A percentile compares a stretch with the other conserved stretches of the same genome.
phyloP scores from a whole-genome alignment of 306 rosid species.

The Lathyrus aphaca region DNA sequence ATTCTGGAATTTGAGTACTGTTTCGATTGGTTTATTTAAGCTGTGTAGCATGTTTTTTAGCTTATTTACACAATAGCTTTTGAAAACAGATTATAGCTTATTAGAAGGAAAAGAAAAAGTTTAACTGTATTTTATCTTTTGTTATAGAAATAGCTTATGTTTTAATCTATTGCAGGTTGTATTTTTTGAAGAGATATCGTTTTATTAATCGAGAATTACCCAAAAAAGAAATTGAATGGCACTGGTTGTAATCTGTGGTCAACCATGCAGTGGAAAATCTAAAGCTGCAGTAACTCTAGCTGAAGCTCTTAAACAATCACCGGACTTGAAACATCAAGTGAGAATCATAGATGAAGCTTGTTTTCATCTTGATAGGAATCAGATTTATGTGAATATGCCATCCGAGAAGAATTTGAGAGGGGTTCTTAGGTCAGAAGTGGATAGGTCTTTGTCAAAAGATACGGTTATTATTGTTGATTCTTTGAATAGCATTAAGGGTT shows the following conservation, averaged over 20 bases:
- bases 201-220: neutral
- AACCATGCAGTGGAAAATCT: constrained; percentile 86
- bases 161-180: constrained; percentile 36
- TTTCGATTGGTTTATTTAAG: too few relatives aligned
- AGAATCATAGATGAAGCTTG: constrained; percentile 74
- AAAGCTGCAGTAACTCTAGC: constrained; percentile 60
- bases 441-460: constrained; percentile 77
- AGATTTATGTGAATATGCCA: constrained; percentile 83
- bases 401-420: constrained; percentile 94
- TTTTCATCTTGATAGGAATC: constrained; percentile 81
- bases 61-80: too few relatives aligned
- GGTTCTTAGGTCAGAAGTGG: constrained; percentile 88
- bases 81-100: too few relatives aligned
- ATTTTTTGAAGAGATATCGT: constrained; percentile 11
- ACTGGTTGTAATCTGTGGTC: constrained; percentile 93
- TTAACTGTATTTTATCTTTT: too few relatives aligned
- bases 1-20: too few relatives aligned
- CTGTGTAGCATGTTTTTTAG: too few relatives aligned
- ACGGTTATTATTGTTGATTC: constrained; percentile 76
- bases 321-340: constrained; percentile 56
- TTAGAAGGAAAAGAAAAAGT: too few relatives aligned
- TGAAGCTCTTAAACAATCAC: constrained; percentile 71
- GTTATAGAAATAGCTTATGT: too few relatives aligned
- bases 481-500: constrained; percentile 89
- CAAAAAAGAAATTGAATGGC: constrained; percentile 53